Evolutionary conservation across 345 rosid species (phyloP), one percentile per base, ranked within the genome.

Genomic region (Populus pruinosa): DNA sequence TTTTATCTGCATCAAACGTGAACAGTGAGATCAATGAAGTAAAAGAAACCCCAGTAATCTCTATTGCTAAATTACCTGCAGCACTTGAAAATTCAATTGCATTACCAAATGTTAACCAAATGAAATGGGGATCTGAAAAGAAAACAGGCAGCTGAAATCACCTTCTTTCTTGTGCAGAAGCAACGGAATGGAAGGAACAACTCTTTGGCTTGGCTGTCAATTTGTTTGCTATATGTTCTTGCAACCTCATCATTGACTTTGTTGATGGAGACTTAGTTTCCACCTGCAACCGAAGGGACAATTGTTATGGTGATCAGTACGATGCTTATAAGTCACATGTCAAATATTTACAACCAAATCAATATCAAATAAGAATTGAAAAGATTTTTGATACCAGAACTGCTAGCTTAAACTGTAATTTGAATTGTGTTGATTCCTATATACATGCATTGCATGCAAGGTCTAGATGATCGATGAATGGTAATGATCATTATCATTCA

Each of bases 151-250:
- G 27, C 23, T 13, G 1, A 43, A 78, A 87, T 29, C 50, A 93
- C 99, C n/a, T 91, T 93, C 73, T 92, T 96, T 61, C 94, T 79
- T 14, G 90, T 83, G 83, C 98, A 93, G 36, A 89, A 93, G 88
- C 94, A 91, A 62, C 93, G 96, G 78, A 91, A 96, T 7, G 98
- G 98, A 36, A 93, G 94, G 79, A 96, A 90, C 8, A 96, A 8
- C 29, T 89, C 94, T 62, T 74, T 78, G 62, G 84, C 77, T 69
- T 86, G 91, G 71, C 67, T 70, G 0, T 86, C 89, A 44, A 77
- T 35, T 62, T 79, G 78, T 63, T 78, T 82, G 65, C 59, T 80
- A 76, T 75, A 71, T 13, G 80, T 13, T 64, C 77, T 85, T 1
- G 83, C 80, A 56, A 71, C 81, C 0, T 82, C 85, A 0, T 87